phyloP scores from a whole-genome alignment of 805 yeast species.

The Lipomyces yamanashiensis region DNA sequence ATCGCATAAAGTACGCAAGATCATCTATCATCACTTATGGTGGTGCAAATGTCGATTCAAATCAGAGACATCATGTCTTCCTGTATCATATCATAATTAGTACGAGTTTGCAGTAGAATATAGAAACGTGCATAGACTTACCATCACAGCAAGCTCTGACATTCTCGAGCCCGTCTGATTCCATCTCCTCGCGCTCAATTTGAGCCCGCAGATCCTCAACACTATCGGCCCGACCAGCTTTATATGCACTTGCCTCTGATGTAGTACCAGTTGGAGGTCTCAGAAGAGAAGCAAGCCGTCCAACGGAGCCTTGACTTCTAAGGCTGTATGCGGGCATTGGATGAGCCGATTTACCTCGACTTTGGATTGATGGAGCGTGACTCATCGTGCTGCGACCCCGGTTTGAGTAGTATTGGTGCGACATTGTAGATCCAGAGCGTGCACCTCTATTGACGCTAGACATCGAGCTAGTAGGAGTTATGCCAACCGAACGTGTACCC shows the following conservation, averaged over 20 bases:
- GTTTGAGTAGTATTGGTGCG: background rate
- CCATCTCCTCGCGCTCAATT: slow-evolving; percentile 41
- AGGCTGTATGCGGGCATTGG: background rate
- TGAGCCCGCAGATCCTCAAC: slow-evolving; percentile 15
- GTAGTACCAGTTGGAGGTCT: slow-evolving; percentile 14
- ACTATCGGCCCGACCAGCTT: slow-evolving; percentile 17
- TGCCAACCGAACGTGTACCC: background rate
- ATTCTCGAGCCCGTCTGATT: slow-evolving; percentile 53
- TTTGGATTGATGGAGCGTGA: background rate
- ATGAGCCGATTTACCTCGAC: slow-evolving; percentile 1
- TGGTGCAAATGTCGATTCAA: slow-evolving; percentile 16
- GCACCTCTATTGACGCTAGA: background rate
- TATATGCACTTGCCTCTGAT: background rate
- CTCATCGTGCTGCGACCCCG: background rate
- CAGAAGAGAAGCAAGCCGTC: slow-evolving; percentile 17
- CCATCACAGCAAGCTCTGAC: slow-evolving; percentile 48
- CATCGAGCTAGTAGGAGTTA: slow-evolving; percentile 3
- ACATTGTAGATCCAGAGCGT: background rate
- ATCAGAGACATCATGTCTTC: slow-evolving; percentile 38
- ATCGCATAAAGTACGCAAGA: background rate
- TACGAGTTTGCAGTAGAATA: background rate
- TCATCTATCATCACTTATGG: background rate
- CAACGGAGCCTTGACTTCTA: slow-evolving; percentile 24
- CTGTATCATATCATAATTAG: slow-evolving; percentile 6
- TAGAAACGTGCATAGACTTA: background rate